Conservation (phyloP, 2,329 filamentous ascomycete genomes). For the Diaporthe caulivora region DNA sequence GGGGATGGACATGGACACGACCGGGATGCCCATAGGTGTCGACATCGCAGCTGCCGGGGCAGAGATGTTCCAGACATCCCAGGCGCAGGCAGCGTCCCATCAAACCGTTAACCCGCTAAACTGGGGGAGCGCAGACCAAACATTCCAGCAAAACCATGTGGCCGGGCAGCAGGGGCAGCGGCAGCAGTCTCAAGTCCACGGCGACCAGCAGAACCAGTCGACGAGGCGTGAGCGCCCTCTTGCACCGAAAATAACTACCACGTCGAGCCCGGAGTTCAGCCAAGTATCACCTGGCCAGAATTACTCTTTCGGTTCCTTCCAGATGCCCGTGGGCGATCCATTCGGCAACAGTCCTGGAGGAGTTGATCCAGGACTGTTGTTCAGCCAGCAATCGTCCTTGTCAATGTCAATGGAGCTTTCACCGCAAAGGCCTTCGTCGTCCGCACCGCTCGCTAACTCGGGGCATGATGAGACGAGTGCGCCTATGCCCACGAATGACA, state of each 20-base stretch:
- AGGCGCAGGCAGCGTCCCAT: conserved; percentile 49
- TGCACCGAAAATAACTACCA: conserved; percentile 62
- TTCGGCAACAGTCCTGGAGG: conserved; percentile 63
- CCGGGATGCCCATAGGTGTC: conserved; percentile 35
- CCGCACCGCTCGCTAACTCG: conserved; percentile 42
- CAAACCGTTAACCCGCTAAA: conserved; percentile 66
- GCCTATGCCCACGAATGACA: conserved; percentile 47
- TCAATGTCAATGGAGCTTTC: conserved; percentile 35
- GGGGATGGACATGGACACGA: conserved; percentile 68
- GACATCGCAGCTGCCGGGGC: conserved; percentile 61
- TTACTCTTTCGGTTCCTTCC: conserved; percentile 57
- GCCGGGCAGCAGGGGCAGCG: conserved; percentile 46
- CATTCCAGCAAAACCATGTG: conserved; percentile 63
- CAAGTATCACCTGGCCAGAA: conserved; percentile 38
- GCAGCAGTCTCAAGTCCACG: conserved; percentile 40
- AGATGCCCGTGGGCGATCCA: conserved; percentile 60
- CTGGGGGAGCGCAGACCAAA: conserved; percentile 67
- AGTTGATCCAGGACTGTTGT: conserved; percentile 72
- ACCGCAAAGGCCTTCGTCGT: conserved; percentile 39
- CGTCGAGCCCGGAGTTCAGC: conserved; percentile 47
- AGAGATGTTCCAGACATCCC: conserved; percentile 57
- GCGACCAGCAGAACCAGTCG: conserved; percentile 45
- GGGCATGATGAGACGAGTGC: conserved; percentile 46
- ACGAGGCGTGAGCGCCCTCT: conserved; percentile 59
- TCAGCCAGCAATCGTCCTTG: conserved; percentile 61